Base-by-base conservation (phyloP, 164 flowering plant genomes). In the Platanus orientalis region DNA sequence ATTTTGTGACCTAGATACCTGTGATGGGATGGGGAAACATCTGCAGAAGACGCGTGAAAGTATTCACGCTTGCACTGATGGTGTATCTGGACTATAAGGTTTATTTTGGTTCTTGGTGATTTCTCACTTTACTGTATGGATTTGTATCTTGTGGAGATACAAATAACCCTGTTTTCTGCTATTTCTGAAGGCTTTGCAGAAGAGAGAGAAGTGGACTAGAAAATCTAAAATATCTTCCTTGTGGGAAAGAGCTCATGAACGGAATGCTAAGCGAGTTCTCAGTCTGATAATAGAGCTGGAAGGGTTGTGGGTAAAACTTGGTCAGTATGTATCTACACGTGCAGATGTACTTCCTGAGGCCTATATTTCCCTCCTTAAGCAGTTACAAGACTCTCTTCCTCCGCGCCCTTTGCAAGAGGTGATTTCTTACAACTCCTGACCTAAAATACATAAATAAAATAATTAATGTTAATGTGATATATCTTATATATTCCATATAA, bases 251-350 rank as follows among this genome's bases (percentile, higher is more conserved):
- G 87, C 87, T 75, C 98, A 94, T 71, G 90, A 90, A 71, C 97
- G 97, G 62, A 94, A 94, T 84, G 98, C 98, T 32, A 87, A 64
- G 73, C 94, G 98, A 62, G 81, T 90, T 52, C 86, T 89, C 29
- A 82, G 42, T 70, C 66, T 86, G 78, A 84, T 94, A 34, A 67
- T 87, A 45, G 85, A 87, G 76, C 71, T 94, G 83, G 96, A 94
- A 80, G 98, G 98, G 25, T 74, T 94, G 69, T 94, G 98, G 98
- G 98, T 94, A 59, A 94, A 94, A 76, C 80, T 94, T 55, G 98
- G 98, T 17, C 98, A 94, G 57, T 90, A 94, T 67, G 72, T 94
- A 58, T 94, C 98, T 52, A 94, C 98, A 25, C 90, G 97, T 56
- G 97, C 98, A 28, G 98, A 94, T 83, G 98, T 94, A 57, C 93